Evolutionary conservation across 352 stramenopile genomes (phyloP).

Genomic region (Elongisporangium undulatum): DNA sequence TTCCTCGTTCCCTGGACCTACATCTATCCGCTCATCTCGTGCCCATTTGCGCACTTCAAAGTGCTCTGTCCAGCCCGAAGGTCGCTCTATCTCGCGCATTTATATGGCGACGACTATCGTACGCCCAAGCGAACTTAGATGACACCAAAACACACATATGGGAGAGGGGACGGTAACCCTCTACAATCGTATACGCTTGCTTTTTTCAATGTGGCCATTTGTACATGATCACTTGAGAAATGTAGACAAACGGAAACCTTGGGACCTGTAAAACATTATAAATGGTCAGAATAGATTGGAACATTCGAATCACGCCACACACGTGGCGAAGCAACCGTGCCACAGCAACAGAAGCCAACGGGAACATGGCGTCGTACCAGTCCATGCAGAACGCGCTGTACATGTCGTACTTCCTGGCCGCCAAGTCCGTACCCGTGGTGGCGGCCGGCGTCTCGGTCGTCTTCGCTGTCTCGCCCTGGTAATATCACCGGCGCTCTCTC

Average conservation of each 20-base stretch:
- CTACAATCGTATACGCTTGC: background rate
- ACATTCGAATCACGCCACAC: background rate
- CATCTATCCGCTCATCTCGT: slow-evolving; percentile 44
- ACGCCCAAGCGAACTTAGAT: slow-evolving; percentile 1
- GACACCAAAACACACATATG: background rate
- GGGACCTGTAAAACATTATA: background rate
- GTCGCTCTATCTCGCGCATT: slow-evolving; percentile 44
- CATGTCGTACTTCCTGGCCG: slow-evolving; percentile 66
- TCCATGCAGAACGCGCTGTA: slow-evolving; percentile 58
- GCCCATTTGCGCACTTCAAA: slow-evolving; percentile 34
- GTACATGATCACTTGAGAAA: background rate
- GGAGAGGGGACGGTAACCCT: background rate
- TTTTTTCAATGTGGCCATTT: background rate
- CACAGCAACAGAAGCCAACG: background rate
- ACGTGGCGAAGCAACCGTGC: background rate
- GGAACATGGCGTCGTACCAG: slow-evolving; percentile 30
- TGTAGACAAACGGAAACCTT: background rate
- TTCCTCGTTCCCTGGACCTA: slow-evolving; percentile 38
- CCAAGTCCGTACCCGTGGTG: slow-evolving; percentile 56
- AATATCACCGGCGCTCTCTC: background rate
- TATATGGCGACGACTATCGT: slow-evolving; percentile 51
- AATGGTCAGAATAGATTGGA: background rate
- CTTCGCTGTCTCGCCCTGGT: slow-evolving; percentile 71
- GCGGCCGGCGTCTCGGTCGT: slow-evolving; percentile 56
- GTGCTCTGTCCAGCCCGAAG: slow-evolving; percentile 45